Conservation (phyloP, 148 eudicot species). For the Amaranthus cruentus region DNA sequence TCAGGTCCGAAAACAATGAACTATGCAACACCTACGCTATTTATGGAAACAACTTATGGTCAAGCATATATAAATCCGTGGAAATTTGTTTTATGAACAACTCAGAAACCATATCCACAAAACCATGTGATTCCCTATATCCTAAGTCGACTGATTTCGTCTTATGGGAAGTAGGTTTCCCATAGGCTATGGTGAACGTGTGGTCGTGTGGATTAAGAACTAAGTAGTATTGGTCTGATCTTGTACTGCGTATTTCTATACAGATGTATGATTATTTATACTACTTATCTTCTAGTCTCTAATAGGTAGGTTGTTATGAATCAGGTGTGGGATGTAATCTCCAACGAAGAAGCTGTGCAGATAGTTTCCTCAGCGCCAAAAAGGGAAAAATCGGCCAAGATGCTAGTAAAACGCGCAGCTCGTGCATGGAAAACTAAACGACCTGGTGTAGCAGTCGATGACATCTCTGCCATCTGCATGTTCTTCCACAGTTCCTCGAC, state of each 20-base stretch:
- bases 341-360: conserved; percentile 69
- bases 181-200: neutral
- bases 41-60: too few relatives aligned
- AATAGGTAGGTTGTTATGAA: neutral
- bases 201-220: neutral
- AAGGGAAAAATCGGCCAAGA: conserved; percentile 63
- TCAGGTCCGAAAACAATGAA: too few relatives aligned
- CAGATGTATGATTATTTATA: neutral
- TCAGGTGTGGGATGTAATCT: conserved; percentile 83
- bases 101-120: neutral
- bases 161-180: neutral
- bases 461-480: conserved; percentile 73
- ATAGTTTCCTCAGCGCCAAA: conserved; percentile 49
- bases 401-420: conserved; percentile 56
- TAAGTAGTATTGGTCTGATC: too few relatives aligned
- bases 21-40: too few relatives aligned
- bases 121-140: neutral
- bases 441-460: conserved; percentile 51
- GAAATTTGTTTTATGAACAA: neutral
- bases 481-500: conserved; percentile 42
- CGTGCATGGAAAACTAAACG: conserved; percentile 62
- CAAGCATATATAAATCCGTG: neutral
- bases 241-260: neutral
- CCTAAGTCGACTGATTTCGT: neutral
- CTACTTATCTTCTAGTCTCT: conserved; percentile 4